These are phyloP conservation scores for Xylaria scruposa DNA, from an alignment of 495 filamentous ascomycete genomes.

Conservation along the genomic window DNA sequence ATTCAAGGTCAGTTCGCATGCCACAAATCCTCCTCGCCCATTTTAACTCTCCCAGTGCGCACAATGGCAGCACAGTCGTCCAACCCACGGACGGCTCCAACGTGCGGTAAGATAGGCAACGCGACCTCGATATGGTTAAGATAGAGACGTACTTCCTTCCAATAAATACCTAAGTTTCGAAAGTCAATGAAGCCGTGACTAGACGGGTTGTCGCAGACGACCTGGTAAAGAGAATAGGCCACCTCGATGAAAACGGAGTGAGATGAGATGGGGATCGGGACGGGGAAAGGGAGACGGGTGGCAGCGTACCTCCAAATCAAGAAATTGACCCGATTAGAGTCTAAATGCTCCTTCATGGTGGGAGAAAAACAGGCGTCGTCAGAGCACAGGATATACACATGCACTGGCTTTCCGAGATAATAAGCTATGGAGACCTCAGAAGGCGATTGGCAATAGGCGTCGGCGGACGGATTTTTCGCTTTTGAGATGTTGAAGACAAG, in stretches of 20 bases:
- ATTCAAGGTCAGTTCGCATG: conserved; percentile 40
- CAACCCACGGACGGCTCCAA: conserved; percentile 18
- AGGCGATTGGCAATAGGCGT: conserved; percentile 1
- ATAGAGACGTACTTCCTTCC: conserved; percentile 77
- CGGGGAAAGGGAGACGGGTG: conserved; percentile 28
- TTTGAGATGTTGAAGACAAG: conserved; percentile 33
- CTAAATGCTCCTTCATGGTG: conserved; percentile 69
- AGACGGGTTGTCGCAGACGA: conserved; percentile 29
- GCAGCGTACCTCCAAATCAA: conserved; percentile 92
- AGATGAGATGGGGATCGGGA: conserved; percentile 42
- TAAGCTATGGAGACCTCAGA: conserved; percentile 20
- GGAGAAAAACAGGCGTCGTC: conserved; percentile 29
- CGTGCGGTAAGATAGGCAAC: conserved; percentile 21
- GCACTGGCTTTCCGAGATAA: conserved; percentile 12
- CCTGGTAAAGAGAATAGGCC: conserved; percentile 13
- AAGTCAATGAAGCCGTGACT: conserved; percentile 44
- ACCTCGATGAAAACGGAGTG: conserved; percentile 37
- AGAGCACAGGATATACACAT: conserved; percentile 10
- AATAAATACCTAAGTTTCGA: conserved; percentile 74
- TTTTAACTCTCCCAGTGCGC: conserved; percentile 3
- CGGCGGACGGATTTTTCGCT: conserved; percentile 14
- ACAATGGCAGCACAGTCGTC: conserved; percentile 25
- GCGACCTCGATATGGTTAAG: conserved; percentile 24
- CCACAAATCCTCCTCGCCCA: conserved; percentile 27
- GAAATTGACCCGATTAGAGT: conserved; percentile 96